These are phyloP conservation scores for Monosporascus sp. DNA, from an alignment of 2,329 filamentous ascomycete species.

Conservation along the genomic window DNA sequence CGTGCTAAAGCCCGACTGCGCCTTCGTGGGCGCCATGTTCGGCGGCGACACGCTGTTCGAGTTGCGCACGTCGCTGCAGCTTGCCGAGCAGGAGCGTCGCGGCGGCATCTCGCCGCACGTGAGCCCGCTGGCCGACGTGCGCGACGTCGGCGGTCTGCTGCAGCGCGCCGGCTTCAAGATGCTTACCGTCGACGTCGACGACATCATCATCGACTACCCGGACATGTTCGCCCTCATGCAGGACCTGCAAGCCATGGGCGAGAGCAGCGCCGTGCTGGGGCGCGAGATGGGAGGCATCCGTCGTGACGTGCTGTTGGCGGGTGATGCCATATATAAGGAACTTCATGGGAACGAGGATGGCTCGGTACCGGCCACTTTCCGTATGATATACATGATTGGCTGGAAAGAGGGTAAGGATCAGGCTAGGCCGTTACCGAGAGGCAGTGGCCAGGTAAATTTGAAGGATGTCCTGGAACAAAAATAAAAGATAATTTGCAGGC, in stretches of 20 bases:
- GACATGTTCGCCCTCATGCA: constrained; percentile 86
- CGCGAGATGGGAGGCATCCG: constrained; percentile 73
- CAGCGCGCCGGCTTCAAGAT: constrained; percentile 89
- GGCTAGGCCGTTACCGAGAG: constrained; percentile 71
- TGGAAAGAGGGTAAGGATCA: constrained; percentile 86
- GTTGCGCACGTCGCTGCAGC: constrained; percentile 84
- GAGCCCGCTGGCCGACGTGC: constrained; percentile 85
- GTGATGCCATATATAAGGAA: constrained; percentile 81
- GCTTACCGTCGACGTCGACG: constrained; percentile 93
- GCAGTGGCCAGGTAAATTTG: constrained; percentile 80
- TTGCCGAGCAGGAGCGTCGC: constrained; percentile 83
- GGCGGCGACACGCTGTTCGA: constrained; percentile 93
- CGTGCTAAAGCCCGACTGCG: constrained; percentile 80
- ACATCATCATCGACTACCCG: constrained; percentile 93
- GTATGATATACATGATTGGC: constrained; percentile 97
- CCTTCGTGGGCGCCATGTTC: constrained; percentile 94
- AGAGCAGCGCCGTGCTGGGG: constrained; percentile 83
- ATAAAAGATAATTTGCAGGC: constrained; percentile 15
- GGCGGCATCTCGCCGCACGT: constrained; percentile 91
- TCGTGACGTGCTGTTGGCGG: constrained; percentile 80
- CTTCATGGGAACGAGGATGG: constrained; percentile 79
- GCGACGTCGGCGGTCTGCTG: constrained; percentile 83
- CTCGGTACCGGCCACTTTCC: constrained; percentile 81
- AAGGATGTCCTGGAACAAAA: constrained; percentile 67
- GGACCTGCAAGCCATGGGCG: constrained; percentile 94